phyloP scores from a whole-genome alignment of 2,329 filamentous ascomycete species.

The Camillea tinctor region DNA sequence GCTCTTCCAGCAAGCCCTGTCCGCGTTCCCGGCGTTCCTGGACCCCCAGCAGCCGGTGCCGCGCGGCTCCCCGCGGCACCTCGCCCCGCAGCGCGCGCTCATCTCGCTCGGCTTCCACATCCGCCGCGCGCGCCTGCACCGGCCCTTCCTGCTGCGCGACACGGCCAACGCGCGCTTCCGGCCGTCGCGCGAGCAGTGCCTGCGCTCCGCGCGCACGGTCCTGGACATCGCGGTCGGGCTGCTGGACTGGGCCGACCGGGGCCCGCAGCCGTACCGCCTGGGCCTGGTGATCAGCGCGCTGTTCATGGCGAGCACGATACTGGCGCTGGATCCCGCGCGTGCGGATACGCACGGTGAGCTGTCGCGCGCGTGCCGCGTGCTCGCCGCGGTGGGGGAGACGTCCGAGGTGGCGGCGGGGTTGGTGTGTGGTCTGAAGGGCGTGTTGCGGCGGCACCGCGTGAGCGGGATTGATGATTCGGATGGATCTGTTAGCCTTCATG shows the following conservation, averaged over 20 bases:
- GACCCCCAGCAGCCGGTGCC: slow-evolving; percentile 13
- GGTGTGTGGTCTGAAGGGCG: slow-evolving; percentile 15
- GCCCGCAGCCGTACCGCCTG: slow-evolving; percentile 11
- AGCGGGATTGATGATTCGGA: slow-evolving; percentile 9
- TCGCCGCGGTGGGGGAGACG: slow-evolving; percentile 18
- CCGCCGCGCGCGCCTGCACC: slow-evolving; percentile 26
- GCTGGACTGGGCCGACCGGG: slow-evolving; percentile 10
- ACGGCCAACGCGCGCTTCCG: slow-evolving; percentile 11
- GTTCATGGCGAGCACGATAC: slow-evolving; percentile 25
- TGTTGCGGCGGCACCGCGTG: slow-evolving; percentile 19
- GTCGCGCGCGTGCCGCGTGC: slow-evolving; percentile 15
- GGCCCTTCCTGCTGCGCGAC: slow-evolving; percentile 27
- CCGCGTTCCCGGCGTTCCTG: slow-evolving; percentile 19
- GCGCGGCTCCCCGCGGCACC: slow-evolving; percentile 7
- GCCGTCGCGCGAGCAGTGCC: slow-evolving; percentile 20
- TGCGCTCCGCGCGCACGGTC: slow-evolving; percentile 24
- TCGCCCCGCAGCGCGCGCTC: slow-evolving; percentile 21
- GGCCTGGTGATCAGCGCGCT: slow-evolving; percentile 23
- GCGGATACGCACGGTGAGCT: slow-evolving; percentile 14
- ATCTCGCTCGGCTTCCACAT: slow-evolving; percentile 24
- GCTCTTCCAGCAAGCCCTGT: slow-evolving; percentile 21
- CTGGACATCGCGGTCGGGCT: slow-evolving; percentile 20
- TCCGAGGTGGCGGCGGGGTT: slow-evolving; percentile 21
- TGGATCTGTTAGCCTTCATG: not conserved
- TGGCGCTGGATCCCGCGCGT: slow-evolving; percentile 11